Conservation (phyloP, 805 yeast species). For the Suhomyces sp. region DNA sequence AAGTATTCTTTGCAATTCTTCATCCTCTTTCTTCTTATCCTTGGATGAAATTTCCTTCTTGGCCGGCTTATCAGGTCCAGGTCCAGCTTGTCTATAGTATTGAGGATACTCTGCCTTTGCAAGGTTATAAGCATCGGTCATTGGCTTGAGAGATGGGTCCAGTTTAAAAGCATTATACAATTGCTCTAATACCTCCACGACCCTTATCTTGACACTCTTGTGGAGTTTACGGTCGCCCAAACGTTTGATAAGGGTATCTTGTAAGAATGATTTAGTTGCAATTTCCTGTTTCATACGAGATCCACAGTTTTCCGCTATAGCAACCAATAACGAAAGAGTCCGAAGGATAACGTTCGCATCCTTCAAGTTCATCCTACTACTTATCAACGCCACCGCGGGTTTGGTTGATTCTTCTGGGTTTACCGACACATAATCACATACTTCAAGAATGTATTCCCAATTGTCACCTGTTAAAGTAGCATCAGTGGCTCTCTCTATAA, state of each 20-base stretch:
- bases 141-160: constrained; percentile 75
- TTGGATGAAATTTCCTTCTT: constrained; percentile 46
- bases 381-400: constrained; percentile 26
- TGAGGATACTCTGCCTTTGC: constrained; percentile 41
- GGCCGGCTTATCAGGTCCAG: constrained; percentile 55
- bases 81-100: constrained; percentile 18
- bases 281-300: constrained; percentile 44
- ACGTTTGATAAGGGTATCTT: constrained; percentile 32
- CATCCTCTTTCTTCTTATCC: constrained; percentile 66
- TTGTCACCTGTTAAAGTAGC: constrained; percentile 40
- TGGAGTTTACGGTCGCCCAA: constrained; percentile 61
- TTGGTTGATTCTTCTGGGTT: constrained; percentile 39
- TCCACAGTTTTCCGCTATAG: constrained; percentile 45
- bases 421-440: constrained; percentile 35
- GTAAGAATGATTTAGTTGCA: constrained; percentile 35
- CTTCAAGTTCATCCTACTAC: constrained; percentile 22
- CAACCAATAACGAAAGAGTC: constrained; percentile 33
- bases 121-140: constrained; percentile 57
- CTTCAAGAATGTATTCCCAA: constrained; percentile 44
- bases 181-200: constrained; percentile 67
- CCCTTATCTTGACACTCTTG: constrained; percentile 58
- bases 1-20: constrained; percentile 72
- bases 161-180: constrained; percentile 58
- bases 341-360: constrained; percentile 43
- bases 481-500: constrained; percentile 37